phyloP scores from a whole-genome alignment of 306 rosid genomes.

The Elaeagnus macrophylla region DNA sequence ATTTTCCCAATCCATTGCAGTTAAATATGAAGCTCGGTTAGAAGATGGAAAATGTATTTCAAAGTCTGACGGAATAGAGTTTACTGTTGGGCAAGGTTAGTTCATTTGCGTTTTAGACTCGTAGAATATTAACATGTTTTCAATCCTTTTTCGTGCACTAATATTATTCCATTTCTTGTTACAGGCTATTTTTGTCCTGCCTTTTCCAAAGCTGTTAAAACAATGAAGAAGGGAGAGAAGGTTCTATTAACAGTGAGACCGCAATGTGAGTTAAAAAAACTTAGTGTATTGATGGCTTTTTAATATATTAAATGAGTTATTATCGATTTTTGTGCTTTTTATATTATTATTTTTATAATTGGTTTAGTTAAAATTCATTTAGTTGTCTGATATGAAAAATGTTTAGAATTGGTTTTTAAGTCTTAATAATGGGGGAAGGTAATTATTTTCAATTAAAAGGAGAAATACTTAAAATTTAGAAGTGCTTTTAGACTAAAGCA shows the following conservation, averaged over 20 bases:
- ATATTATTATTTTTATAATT: too few species aligned
- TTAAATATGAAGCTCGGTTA: constrained; percentile 57
- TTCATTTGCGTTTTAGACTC: neutral
- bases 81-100: constrained; percentile 54
- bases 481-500: too few species aligned
- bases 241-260: constrained; percentile 67
- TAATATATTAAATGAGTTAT: too few species aligned
- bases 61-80: constrained; percentile 72
- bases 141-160: neutral
- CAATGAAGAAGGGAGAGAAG: constrained; percentile 87
- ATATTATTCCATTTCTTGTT: neutral
- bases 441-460: too few species aligned
- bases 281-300: too few species aligned
- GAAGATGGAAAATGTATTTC: constrained; percentile 64
- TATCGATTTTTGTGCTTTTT: too few species aligned
- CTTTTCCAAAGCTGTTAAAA: constrained; percentile 60
- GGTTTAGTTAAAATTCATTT: too few species aligned
- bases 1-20: constrained; percentile 29
- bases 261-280: constrained; percentile 36
- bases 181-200: constrained; percentile 77
- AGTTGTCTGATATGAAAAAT: too few species aligned
- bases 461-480: too few species aligned
- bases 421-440: too few species aligned
- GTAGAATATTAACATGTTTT: neutral
- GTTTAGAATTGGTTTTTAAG: too few species aligned